Evolutionary conservation across 1,139 yeast genomes (phyloP), one percentile per base, ranked within the genome.

Genomic region (Yamadazyma dushanensis): DNA sequence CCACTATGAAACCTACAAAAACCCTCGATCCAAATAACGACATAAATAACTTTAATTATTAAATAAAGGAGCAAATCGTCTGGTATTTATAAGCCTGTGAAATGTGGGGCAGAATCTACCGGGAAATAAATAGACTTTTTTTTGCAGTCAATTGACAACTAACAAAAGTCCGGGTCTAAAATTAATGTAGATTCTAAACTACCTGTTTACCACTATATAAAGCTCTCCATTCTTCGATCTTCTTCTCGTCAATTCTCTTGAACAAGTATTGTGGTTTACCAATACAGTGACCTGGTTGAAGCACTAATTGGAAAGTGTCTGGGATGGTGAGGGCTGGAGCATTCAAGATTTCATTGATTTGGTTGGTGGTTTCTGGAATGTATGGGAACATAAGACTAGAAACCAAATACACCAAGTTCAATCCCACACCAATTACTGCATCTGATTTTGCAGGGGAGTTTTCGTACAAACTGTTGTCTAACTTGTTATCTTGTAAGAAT

Each of bases 401-500:
- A 18, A 92, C 80, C 49, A 89, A 67, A 64, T 89, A 90, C 36
- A 90, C 80, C 57, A 92, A 73, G 65, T 92, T 92, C 62, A 92
- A 72, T 38, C 95, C 97, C 38, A 88, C 85, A 44, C 86, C 96
- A 36, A 92, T 86, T 36, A 92, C 96, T 1, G 96, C 96, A 56
- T 90, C 97, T 14, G 96, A 79, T 56, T 79, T 81, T 26, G 75
- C 86, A 24, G 97, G 96, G 36, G 64, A 61, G 54, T 87, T 79
- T 40, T 80, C 78, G 61, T 81, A 87, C 50, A 90, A 73, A 18
- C 86, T 73, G 72, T 92, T 92, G 63, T 90, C 97, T 53, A 92
- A 76, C 66, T 89, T 90, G 70, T 90, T 89, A 37, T 90, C 97
- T 68, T 92, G 99, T 59, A 92, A 75, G 72, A 90, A 94, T 61